Evolutionary conservation across 306 rosid species (phyloP).

Genomic region (Bauhinia variegata): DNA sequence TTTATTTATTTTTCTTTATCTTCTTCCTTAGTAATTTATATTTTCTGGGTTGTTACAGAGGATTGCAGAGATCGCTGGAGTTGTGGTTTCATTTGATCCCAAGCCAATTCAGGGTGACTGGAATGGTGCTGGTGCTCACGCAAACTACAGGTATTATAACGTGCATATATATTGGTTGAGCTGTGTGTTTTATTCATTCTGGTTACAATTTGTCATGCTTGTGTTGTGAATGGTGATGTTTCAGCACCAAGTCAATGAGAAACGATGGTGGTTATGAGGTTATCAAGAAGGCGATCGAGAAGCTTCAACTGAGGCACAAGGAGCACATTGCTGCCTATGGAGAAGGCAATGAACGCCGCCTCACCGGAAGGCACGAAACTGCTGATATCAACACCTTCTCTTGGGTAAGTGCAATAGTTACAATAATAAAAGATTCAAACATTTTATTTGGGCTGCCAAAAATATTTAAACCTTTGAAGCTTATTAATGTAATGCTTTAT

Average conservation of each 20-base stretch:
- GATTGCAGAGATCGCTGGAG: conserved; percentile 61
- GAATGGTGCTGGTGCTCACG: conserved; percentile 75
- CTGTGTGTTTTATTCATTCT: neutral
- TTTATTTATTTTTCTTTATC: neutral
- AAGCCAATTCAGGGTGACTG: conserved; percentile 66
- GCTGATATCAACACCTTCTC: conserved; percentile 58
- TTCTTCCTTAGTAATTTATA: neutral
- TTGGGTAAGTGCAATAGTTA: conserved; percentile 45
- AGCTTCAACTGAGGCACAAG: conserved; percentile 58
- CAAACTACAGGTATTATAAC: conserved; percentile 52
- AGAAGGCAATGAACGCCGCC: conserved; percentile 73
- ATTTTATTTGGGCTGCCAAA: too few species aligned
- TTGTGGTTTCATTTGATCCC: conserved; percentile 60
- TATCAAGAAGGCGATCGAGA: conserved; percentile 61
- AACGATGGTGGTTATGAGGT: conserved; percentile 60
- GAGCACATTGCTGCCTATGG: conserved; percentile 77
- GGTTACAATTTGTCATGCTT: too few species aligned
- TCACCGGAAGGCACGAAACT: conserved; percentile 69
- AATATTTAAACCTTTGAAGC: neutral
- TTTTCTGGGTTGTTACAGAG: conserved; percentile 35
- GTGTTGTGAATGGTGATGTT: conserved; percentile 12
- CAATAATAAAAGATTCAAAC: neutral
- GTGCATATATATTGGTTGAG: neutral
- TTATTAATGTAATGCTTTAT: too few species aligned
- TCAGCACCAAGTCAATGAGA: conserved; percentile 72